Base-by-base conservation (phyloP, 108 stramenopile species). In the Nitzschia inconspicua region DNA sequence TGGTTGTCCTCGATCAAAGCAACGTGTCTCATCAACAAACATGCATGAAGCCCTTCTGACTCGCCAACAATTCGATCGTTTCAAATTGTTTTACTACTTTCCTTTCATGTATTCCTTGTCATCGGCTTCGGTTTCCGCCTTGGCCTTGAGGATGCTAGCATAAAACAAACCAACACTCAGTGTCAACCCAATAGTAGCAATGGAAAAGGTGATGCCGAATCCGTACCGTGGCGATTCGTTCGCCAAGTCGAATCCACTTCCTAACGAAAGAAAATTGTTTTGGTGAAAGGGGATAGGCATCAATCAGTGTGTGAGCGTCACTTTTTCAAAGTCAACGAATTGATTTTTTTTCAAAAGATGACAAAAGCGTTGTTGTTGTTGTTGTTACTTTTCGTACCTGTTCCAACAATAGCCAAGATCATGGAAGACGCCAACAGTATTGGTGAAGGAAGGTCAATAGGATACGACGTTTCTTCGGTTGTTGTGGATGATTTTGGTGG, bases 101-200 rank as follows among this genome's bases (percentile, higher is more conserved):
- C 58, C 60, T 24, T 51, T 59, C 66, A 68, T 68, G 44, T 63
- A 80, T 64, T 51, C 26, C 47, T 72, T 63, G 61, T 91, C 89
- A 56, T 87, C 89, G 58, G 76, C 89, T 67, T 87, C 89, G n/a
- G 89, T 91, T 59, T 91, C 89, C 1, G 83, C 86, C 10, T 54
- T 63, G 27, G 75, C 89, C 66, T 91, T 91, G 6, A 68, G 52
- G 41, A 91, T 85, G 50, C 85, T 81, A 13, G 85, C 89, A 62
- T 83, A 85, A 48, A 91, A 77, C 53, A 91, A 72, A 70, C 83
- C 83, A 18, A 85, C 42, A 42, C 74, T 79, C 2, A 57, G 1
- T 5, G 89, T 82, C 32, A 84, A 36, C 6, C 83, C 81, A 40
- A 85, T 44, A 5, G 61, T 71, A 0, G 84, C 72, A 51, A 91